Conservation (phyloP, 331 rosid species). For the Rosa hybrid region DNA sequence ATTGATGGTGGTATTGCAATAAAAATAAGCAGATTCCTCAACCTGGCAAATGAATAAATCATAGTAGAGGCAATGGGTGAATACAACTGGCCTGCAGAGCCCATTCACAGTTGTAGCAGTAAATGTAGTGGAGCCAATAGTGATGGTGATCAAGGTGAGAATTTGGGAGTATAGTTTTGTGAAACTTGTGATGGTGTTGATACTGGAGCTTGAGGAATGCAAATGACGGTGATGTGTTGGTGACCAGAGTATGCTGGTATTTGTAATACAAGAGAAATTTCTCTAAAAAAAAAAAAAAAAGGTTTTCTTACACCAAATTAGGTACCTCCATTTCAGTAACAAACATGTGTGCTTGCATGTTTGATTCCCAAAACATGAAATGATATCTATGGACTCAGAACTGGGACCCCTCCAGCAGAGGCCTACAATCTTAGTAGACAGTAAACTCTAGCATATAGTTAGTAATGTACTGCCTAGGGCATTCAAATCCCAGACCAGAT, state of each 20-base stretch:
- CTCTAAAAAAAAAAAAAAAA: background rate
- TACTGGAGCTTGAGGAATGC: background rate
- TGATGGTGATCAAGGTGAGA: constrained; percentile 6
- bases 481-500: background rate
- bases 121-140: background rate
- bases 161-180: constrained; percentile 4
- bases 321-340: background rate
- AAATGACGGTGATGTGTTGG: background rate
- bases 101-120: background rate
- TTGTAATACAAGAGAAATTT: background rate
- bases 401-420: background rate
- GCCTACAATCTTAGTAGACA: background rate
- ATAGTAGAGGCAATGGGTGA: background rate
- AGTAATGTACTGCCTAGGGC: background rate
- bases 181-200: background rate
- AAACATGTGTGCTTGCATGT: background rate
- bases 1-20: background rate
- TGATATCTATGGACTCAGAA: background rate
- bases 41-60: background rate
- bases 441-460: too few relatives aligned
- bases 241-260: background rate
- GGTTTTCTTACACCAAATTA: background rate
- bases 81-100: background rate
- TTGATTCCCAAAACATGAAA: background rate
- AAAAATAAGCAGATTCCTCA: background rate